These are phyloP conservation scores for Stemphylium beticola DNA, from an alignment of 2,329 filamentous ascomycete species.

Conservation along the genomic window DNA sequence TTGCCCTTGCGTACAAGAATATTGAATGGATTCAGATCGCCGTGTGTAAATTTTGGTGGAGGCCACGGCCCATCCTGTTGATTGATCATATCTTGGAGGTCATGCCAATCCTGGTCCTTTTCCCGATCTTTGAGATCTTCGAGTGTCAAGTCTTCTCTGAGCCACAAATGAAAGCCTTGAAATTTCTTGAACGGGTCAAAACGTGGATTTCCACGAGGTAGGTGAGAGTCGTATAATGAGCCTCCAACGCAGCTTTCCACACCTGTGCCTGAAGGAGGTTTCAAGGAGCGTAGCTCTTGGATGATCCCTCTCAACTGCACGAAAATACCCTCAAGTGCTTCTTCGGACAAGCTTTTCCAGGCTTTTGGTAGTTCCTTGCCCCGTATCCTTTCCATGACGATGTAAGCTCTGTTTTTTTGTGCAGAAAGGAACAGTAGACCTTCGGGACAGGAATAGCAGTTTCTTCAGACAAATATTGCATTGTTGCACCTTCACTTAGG, in stretches of 20 bases:
- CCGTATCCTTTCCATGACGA: conserved; percentile 54
- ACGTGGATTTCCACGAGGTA: conserved; percentile 25
- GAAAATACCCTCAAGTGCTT: conserved; percentile 6
- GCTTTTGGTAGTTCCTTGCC: conserved; percentile 33
- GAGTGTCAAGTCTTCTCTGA: conserved; percentile 38
- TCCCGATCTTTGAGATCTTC: conserved; percentile 21
- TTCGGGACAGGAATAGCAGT: conserved; percentile 56
- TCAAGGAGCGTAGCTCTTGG: conserved; percentile 23
- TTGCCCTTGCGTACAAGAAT: conserved; percentile 51
- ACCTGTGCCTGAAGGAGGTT: conserved; percentile 15
- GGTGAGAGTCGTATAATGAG: conserved; percentile 37
- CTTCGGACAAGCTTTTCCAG: not conserved
- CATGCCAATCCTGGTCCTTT: not conserved
- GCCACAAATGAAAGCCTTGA: conserved; percentile 48
- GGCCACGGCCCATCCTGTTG: conserved; percentile 48
- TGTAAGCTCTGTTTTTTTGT: conserved; percentile 51
- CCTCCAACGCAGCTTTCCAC: conserved; percentile 24
- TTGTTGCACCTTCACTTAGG: conserved; percentile 50
- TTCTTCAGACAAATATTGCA: conserved; percentile 50
- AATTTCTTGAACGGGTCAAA: conserved; percentile 45
- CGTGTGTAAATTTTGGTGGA: conserved; percentile 57
- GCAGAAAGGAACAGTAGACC: conserved; percentile 53
- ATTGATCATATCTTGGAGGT: conserved; percentile 20
- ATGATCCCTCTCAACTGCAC: conserved; percentile 23
- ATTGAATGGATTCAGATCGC: conserved; percentile 56